Base-by-base conservation (phyloP, 345 rosid genomes). In the Draba incana region DNA sequence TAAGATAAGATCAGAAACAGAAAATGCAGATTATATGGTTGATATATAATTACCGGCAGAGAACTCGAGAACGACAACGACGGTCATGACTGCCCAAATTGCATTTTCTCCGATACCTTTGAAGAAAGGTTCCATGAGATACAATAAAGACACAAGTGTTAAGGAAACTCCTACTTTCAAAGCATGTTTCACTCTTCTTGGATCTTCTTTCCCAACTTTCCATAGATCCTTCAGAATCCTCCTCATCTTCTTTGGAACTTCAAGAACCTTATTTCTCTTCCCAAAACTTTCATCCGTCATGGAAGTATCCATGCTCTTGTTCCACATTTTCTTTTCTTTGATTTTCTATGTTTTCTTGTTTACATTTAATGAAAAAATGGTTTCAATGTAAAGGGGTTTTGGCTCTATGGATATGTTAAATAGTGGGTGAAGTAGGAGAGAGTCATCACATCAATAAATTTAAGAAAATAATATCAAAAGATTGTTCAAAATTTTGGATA, bases 81-180 rank as follows among this genome's bases (percentile, higher is more conserved):
- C 96, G 44, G 97, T 88, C 91, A 88, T 86, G 72, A 86, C 91
- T 20, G 96, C 91, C 96, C 97, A 86, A 14, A 88, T 84, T 15
- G 96, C 87, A 75, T 67, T 83, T 35, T 74, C 62, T 0, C 93
- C 97, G 5, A 88, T 63, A 20, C 84, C 83, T 74, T 85, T 60
- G 49, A 75, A 86, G 78, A 88, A 45, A 7, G 93, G 96, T 79
- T 85, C 85, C 64, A 83, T 42, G 50, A 90, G 69, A 62, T 86
- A 92, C 66, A 86, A 30, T 49, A 86, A 42, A 4, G 98, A 90
- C 30, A 88, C 98, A 31, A 92, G 66, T 15, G 97, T 80, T 71
- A 90, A 64, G 10, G 97, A 72, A 0, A 79, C 15, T 2, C 98
- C 97, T n/a, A 92, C 96, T 84, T 92, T 90, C 28, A 90, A 42